A percentile compares a stretch with the other conserved stretches of the same genome.
Conservation (phyloP, 768 basidiomycete species). For the Tricholoma matsutake region DNA sequence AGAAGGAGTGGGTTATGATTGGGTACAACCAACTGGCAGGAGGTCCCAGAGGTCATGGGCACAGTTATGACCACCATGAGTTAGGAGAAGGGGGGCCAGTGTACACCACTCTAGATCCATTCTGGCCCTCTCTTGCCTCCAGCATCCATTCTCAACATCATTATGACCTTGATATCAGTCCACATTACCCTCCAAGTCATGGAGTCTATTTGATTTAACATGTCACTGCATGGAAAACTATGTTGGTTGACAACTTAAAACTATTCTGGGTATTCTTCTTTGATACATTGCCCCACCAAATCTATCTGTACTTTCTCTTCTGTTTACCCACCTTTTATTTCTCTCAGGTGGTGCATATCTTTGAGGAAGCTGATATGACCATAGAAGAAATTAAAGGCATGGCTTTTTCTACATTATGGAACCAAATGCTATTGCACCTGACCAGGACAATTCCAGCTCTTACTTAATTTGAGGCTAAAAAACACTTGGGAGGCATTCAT, state of each 20-base stretch:
- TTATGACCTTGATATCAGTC: neutral
- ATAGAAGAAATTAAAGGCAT: slow-evolving; percentile 48
- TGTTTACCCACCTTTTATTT: slow-evolving; percentile 65
- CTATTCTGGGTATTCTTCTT: slow-evolving; percentile 14
- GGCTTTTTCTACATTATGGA: slow-evolving; percentile 23
- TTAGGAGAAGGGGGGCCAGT: neutral
- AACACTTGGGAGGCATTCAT: slow-evolving; percentile 71
- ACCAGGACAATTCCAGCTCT: neutral
- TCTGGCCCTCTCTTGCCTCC: neutral
- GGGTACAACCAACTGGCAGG: too few relatives aligned
- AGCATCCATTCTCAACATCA: neutral
- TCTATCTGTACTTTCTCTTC: slow-evolving; percentile 41
- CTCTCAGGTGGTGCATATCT: slow-evolving; percentile 58
- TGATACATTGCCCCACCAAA: slow-evolving; percentile 27
- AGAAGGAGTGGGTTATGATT: too few relatives aligned
- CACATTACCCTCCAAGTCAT: neutral
- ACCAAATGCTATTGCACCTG: slow-evolving; percentile 2
- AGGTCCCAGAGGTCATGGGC: neutral
- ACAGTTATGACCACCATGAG: neutral
- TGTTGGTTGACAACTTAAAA: neutral
- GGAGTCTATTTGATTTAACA: neutral
- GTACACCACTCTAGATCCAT: slow-evolving; percentile 15
- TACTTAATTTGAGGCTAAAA: slow-evolving; percentile 15
- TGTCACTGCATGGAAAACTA: neutral
- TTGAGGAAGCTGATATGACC: slow-evolving; percentile 62